A percentile compares a stretch with the other conserved stretches of the same genome.
These are phyloP conservation scores for Synchytrium microbalum DNA, from an alignment of 371 early-diverging fungal genomes.

Conservation along the genomic window DNA sequence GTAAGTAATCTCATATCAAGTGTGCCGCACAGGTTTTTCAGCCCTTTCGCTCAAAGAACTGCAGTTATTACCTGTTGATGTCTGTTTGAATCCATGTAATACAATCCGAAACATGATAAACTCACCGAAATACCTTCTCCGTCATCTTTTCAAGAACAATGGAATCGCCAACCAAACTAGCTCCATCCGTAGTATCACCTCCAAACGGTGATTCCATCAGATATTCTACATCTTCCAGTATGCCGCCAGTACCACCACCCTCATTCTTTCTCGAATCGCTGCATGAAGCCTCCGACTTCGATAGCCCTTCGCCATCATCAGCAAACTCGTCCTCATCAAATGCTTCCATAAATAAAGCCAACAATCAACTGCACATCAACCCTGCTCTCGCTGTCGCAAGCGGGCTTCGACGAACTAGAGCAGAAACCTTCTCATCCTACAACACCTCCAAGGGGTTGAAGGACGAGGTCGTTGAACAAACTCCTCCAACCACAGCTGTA, in stretches of 20 bases:
- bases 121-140: too few relatives aligned
- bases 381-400: background rate
- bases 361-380: background rate
- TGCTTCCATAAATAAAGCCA: background rate
- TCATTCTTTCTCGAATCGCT: background rate
- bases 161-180: too few relatives aligned
- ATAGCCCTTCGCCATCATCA: background rate
- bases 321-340: background rate
- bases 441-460: constrained; percentile 35
- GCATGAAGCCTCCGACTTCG: background rate
- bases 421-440: constrained; percentile 71
- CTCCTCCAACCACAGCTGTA: constrained; percentile 20
- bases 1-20: too few relatives aligned
- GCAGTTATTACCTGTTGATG: too few relatives aligned
- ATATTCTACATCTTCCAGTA: background rate
- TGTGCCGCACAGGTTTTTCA: too few relatives aligned
- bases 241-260: background rate
- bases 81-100: too few relatives aligned
- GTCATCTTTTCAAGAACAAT: too few relatives aligned
- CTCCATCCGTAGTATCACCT: too few relatives aligned
- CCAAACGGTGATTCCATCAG: background rate
- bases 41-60: too few relatives aligned
- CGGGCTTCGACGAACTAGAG: constrained; percentile 51
- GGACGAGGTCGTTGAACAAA: constrained; percentile 26
- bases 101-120: too few relatives aligned